These are phyloP conservation scores for Neonectria magnoliae DNA, from an alignment of 2,329 filamentous ascomycete species.

Conservation along the genomic window DNA sequence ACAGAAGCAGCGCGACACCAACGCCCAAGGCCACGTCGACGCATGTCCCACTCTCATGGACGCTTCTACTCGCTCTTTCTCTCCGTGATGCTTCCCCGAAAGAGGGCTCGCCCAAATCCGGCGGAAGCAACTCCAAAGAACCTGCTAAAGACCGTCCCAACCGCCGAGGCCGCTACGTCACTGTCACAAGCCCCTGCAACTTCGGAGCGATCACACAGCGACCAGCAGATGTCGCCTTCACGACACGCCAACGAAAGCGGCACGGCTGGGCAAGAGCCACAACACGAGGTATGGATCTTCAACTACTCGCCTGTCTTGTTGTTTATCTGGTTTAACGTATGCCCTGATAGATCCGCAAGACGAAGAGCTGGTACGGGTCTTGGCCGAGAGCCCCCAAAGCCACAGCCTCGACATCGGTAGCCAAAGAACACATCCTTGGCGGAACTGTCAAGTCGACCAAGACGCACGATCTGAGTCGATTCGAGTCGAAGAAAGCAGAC, in stretches of 20 bases:
- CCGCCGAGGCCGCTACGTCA: constrained; percentile 39
- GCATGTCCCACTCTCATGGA: constrained; percentile 21
- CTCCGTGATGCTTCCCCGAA: constrained; percentile 47
- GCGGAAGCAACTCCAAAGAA: constrained; percentile 34
- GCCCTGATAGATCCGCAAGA: constrained; percentile 58
- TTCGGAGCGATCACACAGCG: constrained; percentile 30
- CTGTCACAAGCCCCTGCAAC: constrained; percentile 40
- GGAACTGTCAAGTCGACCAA: constrained; percentile 60
- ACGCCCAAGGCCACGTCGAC: constrained; percentile 11
- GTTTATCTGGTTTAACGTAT: background rate
- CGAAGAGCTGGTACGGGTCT: constrained; percentile 71
- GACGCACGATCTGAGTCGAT: constrained; percentile 61
- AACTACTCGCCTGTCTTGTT: background rate
- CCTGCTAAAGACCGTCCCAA: constrained; percentile 28
- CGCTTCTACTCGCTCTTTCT: constrained; percentile 2
- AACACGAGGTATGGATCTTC: constrained; percentile 28
- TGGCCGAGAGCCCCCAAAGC: constrained; percentile 68
- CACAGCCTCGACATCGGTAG: constrained; percentile 67
- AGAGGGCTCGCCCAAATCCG: constrained; percentile 46
- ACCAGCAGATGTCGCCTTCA: constrained; percentile 28
- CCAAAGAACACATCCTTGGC: constrained; percentile 69
- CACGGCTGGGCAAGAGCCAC: constrained; percentile 18
- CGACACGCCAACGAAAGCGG: constrained; percentile 26
- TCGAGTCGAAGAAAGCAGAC: constrained; percentile 55
- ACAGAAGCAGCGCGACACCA: constrained; percentile 23